phyloP scores from a whole-genome alignment of 148 eudicot genomes.

The Fagopyrum tataricum region DNA sequence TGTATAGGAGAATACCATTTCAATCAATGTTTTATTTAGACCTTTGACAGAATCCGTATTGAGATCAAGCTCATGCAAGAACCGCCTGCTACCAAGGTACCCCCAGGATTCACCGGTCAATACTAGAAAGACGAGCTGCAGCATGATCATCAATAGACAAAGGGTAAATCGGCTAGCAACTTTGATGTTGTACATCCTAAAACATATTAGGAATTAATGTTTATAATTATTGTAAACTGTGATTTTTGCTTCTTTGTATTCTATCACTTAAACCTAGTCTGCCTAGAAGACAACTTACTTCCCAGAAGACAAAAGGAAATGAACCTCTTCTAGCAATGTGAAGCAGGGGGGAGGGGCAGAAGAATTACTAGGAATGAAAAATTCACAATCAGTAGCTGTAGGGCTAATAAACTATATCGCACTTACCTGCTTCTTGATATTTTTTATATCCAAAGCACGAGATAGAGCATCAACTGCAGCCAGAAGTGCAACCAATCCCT shows the following conservation, averaged over 20 bases:
- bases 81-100: conserved; percentile 90
- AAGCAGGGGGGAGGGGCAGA: not conserved
- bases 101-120: conserved; percentile 99
- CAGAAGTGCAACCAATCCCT: conserved; percentile 86
- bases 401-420: not conserved
- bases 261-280: not conserved
- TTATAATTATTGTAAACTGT: not conserved
- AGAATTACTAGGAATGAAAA: not conserved
- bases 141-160: not conserved
- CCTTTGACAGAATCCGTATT: conserved; percentile 61
- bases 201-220: not conserved
- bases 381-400: not conserved
- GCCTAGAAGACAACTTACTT: not conserved
- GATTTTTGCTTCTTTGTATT: not conserved
- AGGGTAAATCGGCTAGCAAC: not conserved
- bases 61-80: conserved; percentile 74
- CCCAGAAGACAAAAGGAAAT: not conserved
- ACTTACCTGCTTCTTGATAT: conserved; percentile 69
- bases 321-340: not conserved
- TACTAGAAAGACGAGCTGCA: conserved; percentile 78
- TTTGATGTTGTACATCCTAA: not conserved
- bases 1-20: conserved; percentile 43
- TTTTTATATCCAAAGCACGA: conserved; percentile 37
- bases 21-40: conserved; percentile 57
- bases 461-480: conserved; percentile 95